These are phyloP conservation scores for Rosa hybrid DNA, from an alignment of 331 rosid species.

Conservation along the genomic window DNA sequence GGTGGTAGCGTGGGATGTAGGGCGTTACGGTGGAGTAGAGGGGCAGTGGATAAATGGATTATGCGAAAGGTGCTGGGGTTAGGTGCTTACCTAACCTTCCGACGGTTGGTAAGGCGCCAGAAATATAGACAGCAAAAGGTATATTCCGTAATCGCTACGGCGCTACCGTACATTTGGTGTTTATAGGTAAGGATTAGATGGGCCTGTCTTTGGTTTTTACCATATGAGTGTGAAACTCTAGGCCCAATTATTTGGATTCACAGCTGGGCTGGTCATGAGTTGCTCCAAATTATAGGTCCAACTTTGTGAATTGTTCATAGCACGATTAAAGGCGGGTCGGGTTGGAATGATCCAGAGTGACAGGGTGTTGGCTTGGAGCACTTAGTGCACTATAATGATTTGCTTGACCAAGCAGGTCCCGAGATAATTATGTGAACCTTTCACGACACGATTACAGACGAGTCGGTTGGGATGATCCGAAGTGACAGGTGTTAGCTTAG, in stretches of 20 bases:
- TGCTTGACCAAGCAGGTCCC: too few relatives aligned
- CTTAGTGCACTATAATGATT: too few relatives aligned
- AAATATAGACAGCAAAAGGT: neutral
- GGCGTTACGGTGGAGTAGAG: neutral
- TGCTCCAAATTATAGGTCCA: neutral
- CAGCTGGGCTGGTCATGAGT: neutral
- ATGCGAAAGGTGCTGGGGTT: neutral
- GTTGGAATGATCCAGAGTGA: too few relatives aligned
- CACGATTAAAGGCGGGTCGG: too few relatives aligned
- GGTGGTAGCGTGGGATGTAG: neutral
- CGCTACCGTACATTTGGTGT: neutral
- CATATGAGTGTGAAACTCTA: neutral
- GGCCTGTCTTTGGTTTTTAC: neutral
- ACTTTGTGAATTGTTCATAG: neutral
- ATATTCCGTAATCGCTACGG: conserved; percentile 17
- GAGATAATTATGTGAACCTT: too few relatives aligned
- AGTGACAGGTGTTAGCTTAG: too few relatives aligned
- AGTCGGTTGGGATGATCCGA: too few relatives aligned
- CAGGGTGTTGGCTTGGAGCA: too few relatives aligned
- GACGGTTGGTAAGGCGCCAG: conserved; percentile 15
- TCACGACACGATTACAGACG: too few relatives aligned
- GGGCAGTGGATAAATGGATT: neutral
- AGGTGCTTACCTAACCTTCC: conserved; percentile 13
- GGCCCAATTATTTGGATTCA: neutral
- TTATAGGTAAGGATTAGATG: neutral